Conservation (phyloP, 2,329 filamentous ascomycete species). For the Neonectria neomacrospora region DNA sequence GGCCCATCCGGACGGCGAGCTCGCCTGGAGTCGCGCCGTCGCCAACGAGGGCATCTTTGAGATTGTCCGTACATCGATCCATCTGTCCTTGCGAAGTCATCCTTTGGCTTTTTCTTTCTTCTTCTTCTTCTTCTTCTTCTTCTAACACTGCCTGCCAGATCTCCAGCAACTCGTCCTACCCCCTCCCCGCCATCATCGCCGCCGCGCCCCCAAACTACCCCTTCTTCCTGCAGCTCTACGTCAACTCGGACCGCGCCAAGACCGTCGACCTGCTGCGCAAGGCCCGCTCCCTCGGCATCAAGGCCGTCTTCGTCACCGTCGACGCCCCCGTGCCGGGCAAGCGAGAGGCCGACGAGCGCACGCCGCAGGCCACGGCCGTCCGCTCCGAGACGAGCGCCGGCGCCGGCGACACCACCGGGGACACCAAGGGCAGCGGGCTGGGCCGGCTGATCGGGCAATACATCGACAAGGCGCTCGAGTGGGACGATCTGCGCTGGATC, state of each 20-base stretch:
- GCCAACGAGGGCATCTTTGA: conserved; percentile 44
- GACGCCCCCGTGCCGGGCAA: conserved; percentile 67
- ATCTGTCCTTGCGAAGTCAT: no score
- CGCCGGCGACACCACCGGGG: conserved; percentile 56
- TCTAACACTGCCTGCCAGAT: conserved; percentile 31
- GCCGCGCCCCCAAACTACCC: conserved; percentile 38
- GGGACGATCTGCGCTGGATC: conserved; percentile 66
- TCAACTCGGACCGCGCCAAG: conserved; percentile 61
- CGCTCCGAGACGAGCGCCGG: conserved; percentile 53
- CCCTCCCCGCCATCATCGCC: conserved; percentile 40
- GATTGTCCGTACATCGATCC: conserved; percentile 30
- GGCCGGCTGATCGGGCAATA: conserved; percentile 63
- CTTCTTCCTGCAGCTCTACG: conserved; percentile 60
- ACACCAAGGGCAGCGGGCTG: conserved; percentile 64
- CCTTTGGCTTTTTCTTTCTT: no score
- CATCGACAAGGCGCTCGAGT: conserved; percentile 62
- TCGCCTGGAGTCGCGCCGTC: conserved; percentile 45
- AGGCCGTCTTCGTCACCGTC: conserved; percentile 62
- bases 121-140: no score
- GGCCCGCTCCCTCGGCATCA: conserved; percentile 59
- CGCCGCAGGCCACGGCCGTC: conserved; percentile 57
- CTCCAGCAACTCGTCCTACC: conserved; percentile 43
- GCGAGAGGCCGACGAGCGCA: conserved; percentile 67
- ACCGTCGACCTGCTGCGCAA: conserved; percentile 57
- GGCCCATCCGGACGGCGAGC: conserved; percentile 72